Conservation (phyloP, 805 yeast species). For the Brettanomyces anomalus region DNA sequence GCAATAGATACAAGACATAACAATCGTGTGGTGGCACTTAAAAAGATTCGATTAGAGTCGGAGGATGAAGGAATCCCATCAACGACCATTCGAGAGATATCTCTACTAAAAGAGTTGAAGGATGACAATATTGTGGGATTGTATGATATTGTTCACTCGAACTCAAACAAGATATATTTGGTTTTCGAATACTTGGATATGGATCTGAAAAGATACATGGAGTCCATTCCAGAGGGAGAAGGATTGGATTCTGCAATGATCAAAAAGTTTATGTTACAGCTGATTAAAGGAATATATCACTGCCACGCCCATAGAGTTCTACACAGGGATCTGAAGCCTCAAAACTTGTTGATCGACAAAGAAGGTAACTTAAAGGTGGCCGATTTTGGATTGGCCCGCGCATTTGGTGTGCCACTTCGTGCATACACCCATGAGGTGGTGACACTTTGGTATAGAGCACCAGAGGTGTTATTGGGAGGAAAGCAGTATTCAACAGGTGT, state of each 20-base stretch:
- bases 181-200: slow-evolving; percentile 92
- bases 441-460: slow-evolving; percentile 95
- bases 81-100: slow-evolving; percentile 94
- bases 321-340: slow-evolving; percentile 96
- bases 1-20: slow-evolving; percentile 85
- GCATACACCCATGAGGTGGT: slow-evolving; percentile 98
- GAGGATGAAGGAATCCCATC: slow-evolving; percentile 99
- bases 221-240: slow-evolving; percentile 81
- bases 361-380: slow-evolving; percentile 90
- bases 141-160: slow-evolving; percentile 92
- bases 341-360: slow-evolving; percentile 86
- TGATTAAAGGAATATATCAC: slow-evolving; percentile 82
- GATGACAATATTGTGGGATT: slow-evolving; percentile 90
- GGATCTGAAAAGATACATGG: slow-evolving; percentile 96
- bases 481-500: slow-evolving; percentile 97
- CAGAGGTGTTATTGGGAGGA: slow-evolving; percentile 92
- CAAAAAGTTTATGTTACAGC: slow-evolving; percentile 85
- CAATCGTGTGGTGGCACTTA: slow-evolving; percentile 90
- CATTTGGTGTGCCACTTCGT: slow-evolving; percentile 93
- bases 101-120: slow-evolving; percentile 84
- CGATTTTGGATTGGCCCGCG: slow-evolving; percentile 93
- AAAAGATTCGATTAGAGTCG: slow-evolving; percentile 89
- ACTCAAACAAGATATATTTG: slow-evolving; percentile 81
- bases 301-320: slow-evolving; percentile 92
- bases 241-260: slow-evolving; percentile 88